A percentile compares a stretch with the other conserved stretches of the same genome.
These are phyloP conservation scores for Erythrobasidium hasegawianum DNA, from an alignment of 1,284 basidiomycete species.

Conservation along the genomic window DNA sequence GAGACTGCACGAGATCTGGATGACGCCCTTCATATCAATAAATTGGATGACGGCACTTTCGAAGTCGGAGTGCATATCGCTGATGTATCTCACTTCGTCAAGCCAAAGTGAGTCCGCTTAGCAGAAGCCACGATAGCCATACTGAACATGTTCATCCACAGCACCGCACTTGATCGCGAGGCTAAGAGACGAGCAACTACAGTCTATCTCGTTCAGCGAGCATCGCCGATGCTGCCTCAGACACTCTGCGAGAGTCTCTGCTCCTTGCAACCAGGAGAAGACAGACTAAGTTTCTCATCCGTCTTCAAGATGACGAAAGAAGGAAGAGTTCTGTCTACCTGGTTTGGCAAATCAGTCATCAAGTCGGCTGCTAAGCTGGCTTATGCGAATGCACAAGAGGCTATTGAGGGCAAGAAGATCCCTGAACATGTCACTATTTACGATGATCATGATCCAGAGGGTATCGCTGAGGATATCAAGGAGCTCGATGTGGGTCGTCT, in stretches of 20 bases:
- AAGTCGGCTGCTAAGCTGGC: slow-evolving; percentile 81
- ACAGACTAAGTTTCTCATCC: slow-evolving; percentile 83
- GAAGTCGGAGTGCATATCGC: slow-evolving; percentile 92
- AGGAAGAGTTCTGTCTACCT: slow-evolving; percentile 75
- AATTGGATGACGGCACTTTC: slow-evolving; percentile 83
- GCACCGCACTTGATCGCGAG: slow-evolving; percentile 90
- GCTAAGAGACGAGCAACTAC: slow-evolving; percentile 92
- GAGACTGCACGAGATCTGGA: slow-evolving; percentile 85
- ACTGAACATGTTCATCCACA: slow-evolving; percentile 53
- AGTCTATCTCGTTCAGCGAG: slow-evolving; percentile 91
- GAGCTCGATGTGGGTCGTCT: slow-evolving; percentile 55
- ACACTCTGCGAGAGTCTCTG: slow-evolving; percentile 85
- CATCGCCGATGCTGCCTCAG: slow-evolving; percentile 94
- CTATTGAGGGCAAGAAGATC: slow-evolving; percentile 70
- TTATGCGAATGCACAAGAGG: slow-evolving; percentile 73
- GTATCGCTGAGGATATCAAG: slow-evolving; percentile 71
- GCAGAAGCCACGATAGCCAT: background rate
- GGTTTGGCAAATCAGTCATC: slow-evolving; percentile 89
- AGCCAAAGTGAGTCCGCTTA: slow-evolving; percentile 38
- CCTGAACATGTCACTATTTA: slow-evolving; percentile 55
- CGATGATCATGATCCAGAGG: slow-evolving; percentile 58
- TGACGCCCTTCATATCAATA: slow-evolving; percentile 84
- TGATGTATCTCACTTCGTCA: slow-evolving; percentile 84
- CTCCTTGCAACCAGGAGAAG: slow-evolving; percentile 78
- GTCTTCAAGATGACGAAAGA: slow-evolving; percentile 83